Percentiles rank a stretch among this genome's conserved stretches.
Conservation (phyloP, 768 basidiomycete genomes). For the Galerina marginata region DNA sequence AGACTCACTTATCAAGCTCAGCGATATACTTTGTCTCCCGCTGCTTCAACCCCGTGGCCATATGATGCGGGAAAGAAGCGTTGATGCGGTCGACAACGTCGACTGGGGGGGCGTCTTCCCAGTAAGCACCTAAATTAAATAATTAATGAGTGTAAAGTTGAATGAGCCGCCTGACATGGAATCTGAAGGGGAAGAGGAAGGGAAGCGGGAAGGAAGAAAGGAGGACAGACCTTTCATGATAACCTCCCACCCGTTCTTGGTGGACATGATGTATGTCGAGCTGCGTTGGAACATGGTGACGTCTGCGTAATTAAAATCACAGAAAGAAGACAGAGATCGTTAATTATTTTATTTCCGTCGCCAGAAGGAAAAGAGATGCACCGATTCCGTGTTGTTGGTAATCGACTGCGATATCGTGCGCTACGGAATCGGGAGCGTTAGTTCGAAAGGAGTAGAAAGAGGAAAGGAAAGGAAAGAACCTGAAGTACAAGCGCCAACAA, state of each 20-base stretch:
- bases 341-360: background rate
- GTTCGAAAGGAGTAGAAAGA: background rate
- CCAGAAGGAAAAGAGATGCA: conserved; percentile 7
- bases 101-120: conserved; percentile 52
- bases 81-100: conserved; percentile 57
- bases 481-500: conserved; percentile 73
- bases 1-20: conserved; percentile 41
- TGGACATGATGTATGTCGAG: conserved; percentile 58
- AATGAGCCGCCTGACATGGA: too few species aligned
- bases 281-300: conserved; percentile 30
- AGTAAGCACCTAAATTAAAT: conserved; percentile 38
- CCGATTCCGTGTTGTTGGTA: conserved; percentile 41
- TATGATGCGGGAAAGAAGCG: conserved; percentile 50
- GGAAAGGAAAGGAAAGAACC: conserved; percentile 31
- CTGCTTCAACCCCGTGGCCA: conserved; percentile 26
- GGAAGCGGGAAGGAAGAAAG: background rate
- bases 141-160: background rate
- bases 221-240: conserved; percentile 29
- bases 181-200: too few species aligned
- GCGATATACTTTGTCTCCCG: conserved; percentile 29
- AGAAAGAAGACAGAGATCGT: background rate
- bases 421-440: conserved; percentile 20
- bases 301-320: conserved; percentile 10
- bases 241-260: conserved; percentile 41
- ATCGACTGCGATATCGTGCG: conserved; percentile 47